Evolutionary conservation across 2,329 filamentous ascomycete genomes (phyloP), one percentile per base, ranked within the genome.

Genomic region (Hawksworthiomyces lignivorus): DNA sequence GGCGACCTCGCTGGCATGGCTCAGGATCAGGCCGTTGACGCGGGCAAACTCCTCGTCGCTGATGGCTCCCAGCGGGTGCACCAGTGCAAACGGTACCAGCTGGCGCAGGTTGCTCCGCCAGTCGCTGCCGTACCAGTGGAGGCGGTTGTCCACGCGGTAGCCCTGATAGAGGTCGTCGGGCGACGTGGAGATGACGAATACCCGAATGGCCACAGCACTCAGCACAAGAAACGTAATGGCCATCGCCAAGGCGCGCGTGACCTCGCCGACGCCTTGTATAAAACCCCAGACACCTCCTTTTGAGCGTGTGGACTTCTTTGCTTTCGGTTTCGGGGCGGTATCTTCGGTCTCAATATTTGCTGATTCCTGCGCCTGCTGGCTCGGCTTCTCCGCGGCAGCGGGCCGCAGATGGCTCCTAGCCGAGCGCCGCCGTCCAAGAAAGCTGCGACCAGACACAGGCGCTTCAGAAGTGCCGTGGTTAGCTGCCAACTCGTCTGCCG

Each of bases 1-100:
- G 7, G 54, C 48, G 5, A 65, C 48, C 29, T 48, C 41, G 19
- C 45, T 47, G 11, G 47, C 41, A 29, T 56, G 51, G 36, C 45
- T 41, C 15, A 52, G 28, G 7, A 57, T 42, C 18, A 52, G 50
- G 11, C 58, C 48, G 33, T 57, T 50, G 15, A 51, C 48, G 21
- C 43, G 41, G 7, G 39, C 46, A 43, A 53, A 49, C 31, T 52
- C 48, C 6, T 52, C 46, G 44, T 51, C 51, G 47, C 50, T 51
- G 19, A 53, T 36, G 5, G 50, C 50, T 4, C 47, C 48, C 12
- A 51, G 36, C 4, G 50, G 50, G 32, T 51, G 48, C 6, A 53
- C 19, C 4, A 52, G 45, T 5, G 36, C 48, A 35, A 39, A 48
- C 1, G 52, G 50, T n/a, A 54, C 48, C 7, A 54, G 40, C 43